Evolutionary conservation across 2,329 filamentous ascomycete genomes (phyloP), one percentile per base, ranked within the genome.

Genomic region (Westerdykella sp.): DNA sequence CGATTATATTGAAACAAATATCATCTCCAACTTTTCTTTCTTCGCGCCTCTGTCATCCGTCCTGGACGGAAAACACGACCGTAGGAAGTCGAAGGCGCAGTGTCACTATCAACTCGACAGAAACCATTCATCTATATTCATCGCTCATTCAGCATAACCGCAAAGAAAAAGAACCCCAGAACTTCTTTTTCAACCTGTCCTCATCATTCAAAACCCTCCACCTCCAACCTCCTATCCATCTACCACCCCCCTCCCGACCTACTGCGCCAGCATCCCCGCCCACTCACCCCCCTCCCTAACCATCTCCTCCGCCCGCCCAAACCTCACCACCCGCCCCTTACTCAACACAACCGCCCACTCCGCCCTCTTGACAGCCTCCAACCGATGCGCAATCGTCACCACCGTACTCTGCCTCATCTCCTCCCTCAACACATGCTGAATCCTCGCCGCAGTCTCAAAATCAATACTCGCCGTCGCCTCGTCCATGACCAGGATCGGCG

Each of bases 391-490:
- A 63, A 84, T 80, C 1, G 77, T 81, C 43, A 84, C 74, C 12
- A 84, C 80, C 0, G 81, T 84, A 47, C 75, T 78, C 45, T 72
- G 70, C 39, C 62, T 68, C 70, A 80, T 69, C 60, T 80, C 77
- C 51, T 77, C 74, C 37, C 75, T 67, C 55, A 81, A 56, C 14
- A 80, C 69, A 41, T 68, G 65, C 55, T 80, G 75, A 37, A 81
- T 78, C 45, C 73, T 61, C 54, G 69, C 67, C 13, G 79, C 78
- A 1, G 79, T 83, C 48, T 81, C 78, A 41, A 74, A 71, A 58
- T 84, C 81, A 48, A 83, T 80, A 39, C 75, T 79, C 2, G 80
- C 80, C 2, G 80, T 83, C 2, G 80, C 80, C 54, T 84, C 81
- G 53, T 85, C 81, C 56, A 85, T 72, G 40, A 85, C 76, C 9